Base-by-base conservation (phyloP, 768 basidiomycete species). In the Amanita pallidorosea region DNA sequence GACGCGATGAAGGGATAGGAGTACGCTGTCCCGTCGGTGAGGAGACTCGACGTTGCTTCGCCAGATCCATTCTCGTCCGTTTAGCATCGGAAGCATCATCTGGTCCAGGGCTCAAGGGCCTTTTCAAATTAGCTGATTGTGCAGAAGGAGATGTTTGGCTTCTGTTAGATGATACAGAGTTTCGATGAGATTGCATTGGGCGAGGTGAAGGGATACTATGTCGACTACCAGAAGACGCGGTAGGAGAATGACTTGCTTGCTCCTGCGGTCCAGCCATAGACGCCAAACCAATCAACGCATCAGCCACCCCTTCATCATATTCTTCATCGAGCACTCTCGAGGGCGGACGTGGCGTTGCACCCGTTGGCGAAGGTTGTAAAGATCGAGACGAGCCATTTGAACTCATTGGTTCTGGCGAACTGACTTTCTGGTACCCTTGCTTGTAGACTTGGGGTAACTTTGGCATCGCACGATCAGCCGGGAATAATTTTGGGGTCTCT, bases 291-390 rank as follows among this genome's bases (percentile, higher is more conserved):
- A 96, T 88, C 31, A 96, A 69, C 0, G 88, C 80, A 57, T 91
- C 90, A 4, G 88, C 87, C 20, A 85, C 88, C 22, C 72, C 73
- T 64, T 93, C 93, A 58, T 98, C 93, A 57, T 96, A 96, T 58
- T 96, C 88, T 57, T 98, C 93, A 59, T 96, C 91, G 15, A 94
- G 76, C 1, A 77, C 68, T 6, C 93, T 75, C 9, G 80, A 70
- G 6, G 83, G 81, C 15, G 80, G 76, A 34, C 77, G 67, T 47
- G 80, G 75, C 6, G 75, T 73, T 17, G 72, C 75, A 52, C 74
- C 78, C 2, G 78, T 86, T 1, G 86, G 85, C 27, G 83, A 86
- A 2, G 84, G 85, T 56, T 85, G 85, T 36, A 81, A 70, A 1
- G 84, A 86, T 25, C 83, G 69, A 35, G 77, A 77, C 1, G 80